Conservation (phyloP, 306 rosid species). For the Benincasa hispida region DNA sequence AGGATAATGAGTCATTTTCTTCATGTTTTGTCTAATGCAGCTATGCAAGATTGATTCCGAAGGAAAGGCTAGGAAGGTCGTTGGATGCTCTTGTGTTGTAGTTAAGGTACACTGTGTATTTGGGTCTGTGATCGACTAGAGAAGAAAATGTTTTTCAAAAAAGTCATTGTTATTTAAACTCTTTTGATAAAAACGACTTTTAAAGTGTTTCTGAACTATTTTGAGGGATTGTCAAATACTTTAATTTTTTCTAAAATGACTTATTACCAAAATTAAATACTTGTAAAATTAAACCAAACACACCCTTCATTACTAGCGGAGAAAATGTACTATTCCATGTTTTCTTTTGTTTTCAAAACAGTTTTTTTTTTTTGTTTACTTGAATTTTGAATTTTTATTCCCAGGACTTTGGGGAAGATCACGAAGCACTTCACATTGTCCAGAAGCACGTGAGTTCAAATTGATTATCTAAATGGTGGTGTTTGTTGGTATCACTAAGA, state of each 20-base stretch:
- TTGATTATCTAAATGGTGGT: conserved; percentile 1
- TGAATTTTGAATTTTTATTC: background rate
- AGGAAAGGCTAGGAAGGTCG: conserved; percentile 67
- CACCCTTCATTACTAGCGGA: background rate
- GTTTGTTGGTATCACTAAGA: background rate
- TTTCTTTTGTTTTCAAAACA: background rate
- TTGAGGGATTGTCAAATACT: too few relatives aligned
- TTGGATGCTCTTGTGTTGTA: conserved; percentile 68
- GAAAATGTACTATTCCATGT: background rate
- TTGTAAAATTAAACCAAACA: too few relatives aligned
- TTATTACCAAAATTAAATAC: too few relatives aligned
- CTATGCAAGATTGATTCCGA: conserved; percentile 79
- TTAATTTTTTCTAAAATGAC: too few relatives aligned
- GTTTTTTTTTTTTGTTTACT: background rate
- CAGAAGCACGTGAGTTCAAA: conserved; percentile 36
- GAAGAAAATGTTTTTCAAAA: too few relatives aligned
- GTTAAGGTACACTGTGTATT: conserved; percentile 44
- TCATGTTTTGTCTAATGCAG: conserved; percentile 12
- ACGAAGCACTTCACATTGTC: conserved; percentile 32
- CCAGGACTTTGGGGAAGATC: conserved; percentile 40
- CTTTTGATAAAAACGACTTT: too few relatives aligned
- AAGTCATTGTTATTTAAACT: too few relatives aligned
- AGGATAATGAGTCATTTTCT: background rate
- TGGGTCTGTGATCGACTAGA: too few relatives aligned
- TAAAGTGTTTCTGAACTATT: too few relatives aligned